Conservation (phyloP, 768 basidiomycete species). For the Podaxis sp. region DNA sequence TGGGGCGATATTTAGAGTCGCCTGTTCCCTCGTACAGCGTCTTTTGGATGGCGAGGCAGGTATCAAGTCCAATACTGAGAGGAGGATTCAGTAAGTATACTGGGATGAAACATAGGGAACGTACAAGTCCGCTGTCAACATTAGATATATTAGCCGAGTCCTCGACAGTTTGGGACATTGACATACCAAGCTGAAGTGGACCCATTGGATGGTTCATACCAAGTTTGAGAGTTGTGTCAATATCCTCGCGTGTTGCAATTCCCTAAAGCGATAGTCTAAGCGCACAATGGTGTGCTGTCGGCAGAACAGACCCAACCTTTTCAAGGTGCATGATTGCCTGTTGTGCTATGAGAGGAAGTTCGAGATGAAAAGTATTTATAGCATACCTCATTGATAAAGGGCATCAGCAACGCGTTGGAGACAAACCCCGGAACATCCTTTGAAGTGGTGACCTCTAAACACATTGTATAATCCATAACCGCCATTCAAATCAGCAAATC, state of each 20-base stretch:
- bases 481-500: neutral
- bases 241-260: constrained; percentile 90
- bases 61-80: constrained; percentile 91
- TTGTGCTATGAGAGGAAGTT: constrained; percentile 5
- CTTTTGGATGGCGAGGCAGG: constrained; percentile 90
- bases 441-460: constrained; percentile 84
- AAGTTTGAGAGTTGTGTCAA: constrained; percentile 90
- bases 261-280: constrained; percentile 47
- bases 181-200: constrained; percentile 79
- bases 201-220: constrained; percentile 98
- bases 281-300: too few species aligned
- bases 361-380: neutral
- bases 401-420: constrained; percentile 95
- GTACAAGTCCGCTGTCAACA: constrained; percentile 54
- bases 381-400: constrained; percentile 89
- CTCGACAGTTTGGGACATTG: neutral
- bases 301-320: constrained; percentile 48
- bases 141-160: constrained; percentile 5
- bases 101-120: constrained; percentile 22
- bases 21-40: constrained; percentile 86
- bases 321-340: constrained; percentile 93
- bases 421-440: constrained; percentile 94
- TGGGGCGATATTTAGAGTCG: constrained; percentile 94
- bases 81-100: neutral
- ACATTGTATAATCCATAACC: neutral